Percentiles rank a stretch among this genome's conserved stretches.
Evolutionary conservation across 1,139 yeast species (phyloP).

Genomic region (Debaryomyces coudertii): DNA sequence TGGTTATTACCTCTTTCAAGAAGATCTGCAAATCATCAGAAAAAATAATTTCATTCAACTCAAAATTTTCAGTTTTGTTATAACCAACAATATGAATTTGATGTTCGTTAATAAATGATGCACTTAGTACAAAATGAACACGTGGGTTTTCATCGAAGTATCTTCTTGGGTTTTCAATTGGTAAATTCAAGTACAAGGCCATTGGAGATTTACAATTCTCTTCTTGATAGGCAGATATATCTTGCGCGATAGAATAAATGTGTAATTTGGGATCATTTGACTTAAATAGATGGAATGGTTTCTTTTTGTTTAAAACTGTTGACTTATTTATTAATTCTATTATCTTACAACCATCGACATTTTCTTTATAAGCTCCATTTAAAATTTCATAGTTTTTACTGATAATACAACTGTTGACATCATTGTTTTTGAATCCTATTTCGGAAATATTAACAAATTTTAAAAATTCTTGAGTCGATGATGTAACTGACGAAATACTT

Average conservation of each 20-base stretch:
- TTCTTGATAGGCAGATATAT: slow-evolving; percentile 53
- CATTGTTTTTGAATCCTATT: slow-evolving; percentile 28
- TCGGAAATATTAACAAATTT: slow-evolving; percentile 31
- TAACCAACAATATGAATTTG: slow-evolving; percentile 34
- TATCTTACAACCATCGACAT: slow-evolving; percentile 38
- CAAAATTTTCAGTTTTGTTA: slow-evolving; percentile 27
- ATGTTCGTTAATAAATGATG: slow-evolving; percentile 31
- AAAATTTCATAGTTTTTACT: slow-evolving; percentile 31
- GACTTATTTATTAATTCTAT: slow-evolving; percentile 76
- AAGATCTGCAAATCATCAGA: slow-evolving; percentile 25
- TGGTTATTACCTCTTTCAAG: slow-evolving; percentile 27
- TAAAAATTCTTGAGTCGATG: slow-evolving; percentile 22
- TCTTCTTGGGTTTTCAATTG: slow-evolving; percentile 25
- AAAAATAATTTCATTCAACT: slow-evolving; percentile 28
- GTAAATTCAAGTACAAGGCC: slow-evolving; percentile 63
- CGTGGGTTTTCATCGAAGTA: slow-evolving; percentile 30
- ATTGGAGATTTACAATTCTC: slow-evolving; percentile 68
- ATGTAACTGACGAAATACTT: slow-evolving; percentile 22
- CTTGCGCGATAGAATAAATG: slow-evolving; percentile 82
- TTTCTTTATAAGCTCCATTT: slow-evolving; percentile 14
- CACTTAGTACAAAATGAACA: slow-evolving; percentile 32
- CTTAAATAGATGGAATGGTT: slow-evolving; percentile 85
- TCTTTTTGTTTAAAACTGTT: slow-evolving; percentile 72
- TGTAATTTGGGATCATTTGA: slow-evolving; percentile 42
- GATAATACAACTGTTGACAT: slow-evolving; percentile 13